These are phyloP conservation scores for Asterochloris erici DNA, from an alignment of 139 green algal species.

Conservation along the genomic window DNA sequence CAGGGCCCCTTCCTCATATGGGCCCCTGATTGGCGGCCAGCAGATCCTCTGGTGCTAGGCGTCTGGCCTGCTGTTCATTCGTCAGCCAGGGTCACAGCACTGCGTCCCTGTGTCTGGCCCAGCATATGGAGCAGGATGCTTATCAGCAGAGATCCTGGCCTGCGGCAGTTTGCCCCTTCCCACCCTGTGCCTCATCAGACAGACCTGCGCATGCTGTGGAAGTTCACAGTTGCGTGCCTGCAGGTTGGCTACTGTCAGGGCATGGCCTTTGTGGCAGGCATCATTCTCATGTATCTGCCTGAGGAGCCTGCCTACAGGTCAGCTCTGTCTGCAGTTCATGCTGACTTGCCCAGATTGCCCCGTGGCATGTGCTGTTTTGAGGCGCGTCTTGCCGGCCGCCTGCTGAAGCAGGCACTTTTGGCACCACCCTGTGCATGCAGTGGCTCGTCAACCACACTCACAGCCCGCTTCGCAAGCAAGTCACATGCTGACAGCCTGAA, in stretches of 20 bases:
- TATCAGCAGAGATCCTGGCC: too few relatives aligned
- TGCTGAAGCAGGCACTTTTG: constrained; percentile 1
- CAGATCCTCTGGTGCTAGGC: background rate
- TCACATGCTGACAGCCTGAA: too few relatives aligned
- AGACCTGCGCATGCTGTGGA: too few relatives aligned
- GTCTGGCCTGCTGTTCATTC: too few relatives aligned
- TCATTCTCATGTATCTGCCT: constrained; percentile 90
- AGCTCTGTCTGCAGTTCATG: constrained; percentile 13
- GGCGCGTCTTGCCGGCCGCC: background rate
- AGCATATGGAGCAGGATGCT: too few relatives aligned
- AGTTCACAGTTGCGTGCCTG: background rate
- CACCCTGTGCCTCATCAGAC: too few relatives aligned
- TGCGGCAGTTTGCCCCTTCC: too few relatives aligned
- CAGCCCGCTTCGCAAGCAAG: too few relatives aligned
- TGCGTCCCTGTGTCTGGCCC: too few relatives aligned
- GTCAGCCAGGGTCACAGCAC: too few relatives aligned
- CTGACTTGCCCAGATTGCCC: too few relatives aligned
- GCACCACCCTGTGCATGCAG: background rate
- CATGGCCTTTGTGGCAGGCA: constrained; percentile 90
- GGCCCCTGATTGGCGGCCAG: background rate
- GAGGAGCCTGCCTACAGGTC: constrained; percentile 85
- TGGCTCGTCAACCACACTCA: background rate
- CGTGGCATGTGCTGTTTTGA: constrained; percentile 32
- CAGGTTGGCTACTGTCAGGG: constrained; percentile 85
- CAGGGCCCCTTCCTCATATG: background rate